phyloP scores from a whole-genome alignment of 208 protist genomes.

The Novymonas esmeraldas region DNA sequence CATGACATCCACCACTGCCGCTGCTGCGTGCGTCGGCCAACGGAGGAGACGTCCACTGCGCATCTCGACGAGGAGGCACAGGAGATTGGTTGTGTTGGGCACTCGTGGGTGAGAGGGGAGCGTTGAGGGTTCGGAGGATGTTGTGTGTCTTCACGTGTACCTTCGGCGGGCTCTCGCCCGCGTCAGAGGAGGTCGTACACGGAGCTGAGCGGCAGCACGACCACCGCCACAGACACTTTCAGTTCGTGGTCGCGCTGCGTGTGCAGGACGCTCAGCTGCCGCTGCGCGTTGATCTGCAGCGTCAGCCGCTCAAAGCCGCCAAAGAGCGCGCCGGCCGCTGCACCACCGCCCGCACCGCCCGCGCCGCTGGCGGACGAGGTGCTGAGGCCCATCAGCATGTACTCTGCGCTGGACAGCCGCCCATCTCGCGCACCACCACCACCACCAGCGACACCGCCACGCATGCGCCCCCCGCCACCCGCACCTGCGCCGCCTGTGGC shows the following conservation, averaged over 20 bases:
- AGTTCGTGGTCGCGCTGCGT: constrained; percentile 60
- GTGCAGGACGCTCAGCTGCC: constrained; percentile 80
- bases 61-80: no score
- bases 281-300: constrained; percentile 70
- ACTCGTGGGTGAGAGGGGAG: no score
- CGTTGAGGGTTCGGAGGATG: no score
- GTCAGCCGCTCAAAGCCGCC: constrained; percentile 78
- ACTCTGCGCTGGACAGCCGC: constrained; percentile 39
- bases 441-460: not conserved
- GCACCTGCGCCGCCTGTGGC: constrained; percentile 4
- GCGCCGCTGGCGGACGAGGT: constrained; percentile 4
- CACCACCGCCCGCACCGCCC: constrained; percentile 14
- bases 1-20: no score
- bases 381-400: constrained; percentile 26
- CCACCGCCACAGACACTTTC: constrained; percentile 70
- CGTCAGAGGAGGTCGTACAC: constrained; percentile 20
- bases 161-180: not conserved
- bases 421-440: constrained; percentile 46
- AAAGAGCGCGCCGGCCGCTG: constrained; percentile 12
- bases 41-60: no score
- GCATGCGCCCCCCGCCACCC: constrained; percentile 3
- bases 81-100: no score
- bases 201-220: constrained; percentile 56
- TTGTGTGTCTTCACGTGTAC: no score
- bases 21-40: no score